Conservation (phyloP, 805 yeast genomes). For the Millerozyma acaciae region DNA sequence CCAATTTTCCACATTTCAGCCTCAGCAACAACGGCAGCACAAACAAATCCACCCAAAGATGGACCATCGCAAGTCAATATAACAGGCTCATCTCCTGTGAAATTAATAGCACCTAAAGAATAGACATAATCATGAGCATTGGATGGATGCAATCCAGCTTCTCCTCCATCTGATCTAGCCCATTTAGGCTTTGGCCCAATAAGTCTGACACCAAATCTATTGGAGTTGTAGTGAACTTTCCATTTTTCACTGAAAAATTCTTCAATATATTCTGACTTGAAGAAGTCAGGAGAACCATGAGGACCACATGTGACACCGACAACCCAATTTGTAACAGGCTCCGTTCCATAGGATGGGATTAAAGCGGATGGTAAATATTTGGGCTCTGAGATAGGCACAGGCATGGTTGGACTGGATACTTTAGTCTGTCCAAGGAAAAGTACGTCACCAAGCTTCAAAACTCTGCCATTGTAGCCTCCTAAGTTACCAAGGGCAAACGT, state of each 20-base stretch:
- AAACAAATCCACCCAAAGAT: slow-evolving; percentile 94
- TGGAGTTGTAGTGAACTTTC: slow-evolving; percentile 97
- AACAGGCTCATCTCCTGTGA: slow-evolving; percentile 98
- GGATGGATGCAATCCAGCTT: slow-evolving; percentile 98
- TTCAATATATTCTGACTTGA: slow-evolving; percentile 66
- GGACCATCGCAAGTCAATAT: slow-evolving; percentile 97
- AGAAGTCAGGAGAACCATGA: slow-evolving; percentile 96
- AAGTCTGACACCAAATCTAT: slow-evolving; percentile 92
- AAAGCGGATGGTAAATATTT: slow-evolving; percentile 49
- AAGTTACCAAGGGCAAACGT: slow-evolving; percentile 90
- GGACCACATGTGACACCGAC: slow-evolving; percentile 97
- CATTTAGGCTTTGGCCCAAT: slow-evolving; percentile 95
- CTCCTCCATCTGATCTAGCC: slow-evolving; percentile 97
- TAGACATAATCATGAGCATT: slow-evolving; percentile 97
- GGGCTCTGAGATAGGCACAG: slow-evolving; percentile 70
- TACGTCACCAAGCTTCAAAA: slow-evolving; percentile 87
- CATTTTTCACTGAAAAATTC: slow-evolving; percentile 76
- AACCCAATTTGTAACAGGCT: slow-evolving; percentile 50
- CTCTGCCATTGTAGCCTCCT: slow-evolving; percentile 95
- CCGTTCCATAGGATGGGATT: slow-evolving; percentile 51
- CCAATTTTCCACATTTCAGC: slow-evolving; percentile 99
- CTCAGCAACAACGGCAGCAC: slow-evolving; percentile 92
- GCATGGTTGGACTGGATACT: slow-evolving; percentile 61
- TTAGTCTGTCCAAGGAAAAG: slow-evolving; percentile 80
- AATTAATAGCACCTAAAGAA: slow-evolving; percentile 93